Evolutionary conservation across 345 rosid species (phyloP), one percentile per base, ranked within the genome.

Genomic region (Crucihimalaya himalaica): DNA sequence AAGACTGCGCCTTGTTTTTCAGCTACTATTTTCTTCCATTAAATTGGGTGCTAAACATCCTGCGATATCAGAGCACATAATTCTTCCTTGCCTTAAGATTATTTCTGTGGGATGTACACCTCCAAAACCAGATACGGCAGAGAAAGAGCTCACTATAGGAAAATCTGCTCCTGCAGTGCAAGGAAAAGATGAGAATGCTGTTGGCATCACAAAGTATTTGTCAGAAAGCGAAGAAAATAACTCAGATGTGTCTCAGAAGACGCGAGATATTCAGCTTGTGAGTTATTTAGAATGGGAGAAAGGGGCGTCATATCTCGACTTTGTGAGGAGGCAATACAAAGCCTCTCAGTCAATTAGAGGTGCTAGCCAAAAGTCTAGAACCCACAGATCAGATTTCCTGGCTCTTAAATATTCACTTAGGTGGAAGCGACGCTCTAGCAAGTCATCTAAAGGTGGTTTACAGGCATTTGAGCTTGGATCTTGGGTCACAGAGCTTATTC

Each of bases 21-120:
- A 95, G 85, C 84, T 95, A 48, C 69, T 95, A 78, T 95, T 95
- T 83, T 86, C 91, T 68, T 95, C 99, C 54, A 90, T 95, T 76
- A 95, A 92, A 81, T 79, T 90, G 84, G 99, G 98, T 66, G 98
- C 97, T 63, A 95, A 86, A 81, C 99, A 92, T 84, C 99, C 99
- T 84, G 93, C 96, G 21, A 92, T 95, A 75, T 90, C 99, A 40
- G 99, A 95, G 86, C 94, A 92, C 77, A 84, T 95, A 60, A 90
- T 95, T 78, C 99, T 95, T 78, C 99, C 99, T 56, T 95, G 98
- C 78, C 84, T 92, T 73, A 92, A 94, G 86, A 90, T 95, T 57
- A 84, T 92, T 71, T 92, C 96, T 80, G 89, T 85, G 83, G 97
- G 97, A 29, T 92, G 98, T 75, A 92, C 99, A 77, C 99, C 98